Percentiles rank a stretch among this genome's conserved stretches.
Conservation (phyloP, 2,329 filamentous ascomycete genomes). For the Graphium sp. region DNA sequence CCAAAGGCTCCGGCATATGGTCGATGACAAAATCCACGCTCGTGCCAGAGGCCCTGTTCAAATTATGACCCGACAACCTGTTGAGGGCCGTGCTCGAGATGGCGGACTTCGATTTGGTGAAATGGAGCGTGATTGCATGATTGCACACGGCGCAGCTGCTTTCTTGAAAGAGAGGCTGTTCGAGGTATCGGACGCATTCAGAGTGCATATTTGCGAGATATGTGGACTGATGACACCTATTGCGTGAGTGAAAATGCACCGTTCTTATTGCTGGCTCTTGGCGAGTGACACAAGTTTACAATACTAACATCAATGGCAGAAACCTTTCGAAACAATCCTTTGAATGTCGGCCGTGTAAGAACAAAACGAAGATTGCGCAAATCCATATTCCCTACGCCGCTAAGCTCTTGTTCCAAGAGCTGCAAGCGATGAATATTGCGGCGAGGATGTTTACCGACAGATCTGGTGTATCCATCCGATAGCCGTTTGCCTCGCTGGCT, state of each 20-base stretch:
- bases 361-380: slow-evolving; percentile 97
- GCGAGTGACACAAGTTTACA: slow-evolving; percentile 2
- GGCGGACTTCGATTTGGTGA: slow-evolving; percentile 98
- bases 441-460: slow-evolving; percentile 90
- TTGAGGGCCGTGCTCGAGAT: slow-evolving; percentile 94
- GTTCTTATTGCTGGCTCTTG: slow-evolving; percentile 3
- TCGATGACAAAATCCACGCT: slow-evolving; percentile 99
- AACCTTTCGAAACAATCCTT: slow-evolving; percentile 92
- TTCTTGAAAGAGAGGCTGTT: slow-evolving; percentile 97
- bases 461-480: slow-evolving; percentile 58
- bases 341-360: slow-evolving; percentile 94
- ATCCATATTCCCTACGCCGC: slow-evolving; percentile 96
- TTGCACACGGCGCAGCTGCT: slow-evolving; percentile 91
- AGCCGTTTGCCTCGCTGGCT: slow-evolving; percentile 9
- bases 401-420: slow-evolving; percentile 94
- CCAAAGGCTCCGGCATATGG: slow-evolving; percentile 97
- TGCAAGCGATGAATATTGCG: slow-evolving; percentile 97
- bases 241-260: slow-evolving; percentile 51
- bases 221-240: slow-evolving; percentile 98
- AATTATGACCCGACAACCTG: slow-evolving; percentile 91
- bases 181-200: slow-evolving; percentile 93
- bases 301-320: slow-evolving; percentile 28
- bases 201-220: slow-evolving; percentile 96
- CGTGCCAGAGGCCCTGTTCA: slow-evolving; percentile 91
- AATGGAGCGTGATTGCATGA: slow-evolving; percentile 99